Evolutionary conservation across 2,329 filamentous ascomycete genomes (phyloP).

Genomic region (Colletotrichum tropicicola): DNA sequence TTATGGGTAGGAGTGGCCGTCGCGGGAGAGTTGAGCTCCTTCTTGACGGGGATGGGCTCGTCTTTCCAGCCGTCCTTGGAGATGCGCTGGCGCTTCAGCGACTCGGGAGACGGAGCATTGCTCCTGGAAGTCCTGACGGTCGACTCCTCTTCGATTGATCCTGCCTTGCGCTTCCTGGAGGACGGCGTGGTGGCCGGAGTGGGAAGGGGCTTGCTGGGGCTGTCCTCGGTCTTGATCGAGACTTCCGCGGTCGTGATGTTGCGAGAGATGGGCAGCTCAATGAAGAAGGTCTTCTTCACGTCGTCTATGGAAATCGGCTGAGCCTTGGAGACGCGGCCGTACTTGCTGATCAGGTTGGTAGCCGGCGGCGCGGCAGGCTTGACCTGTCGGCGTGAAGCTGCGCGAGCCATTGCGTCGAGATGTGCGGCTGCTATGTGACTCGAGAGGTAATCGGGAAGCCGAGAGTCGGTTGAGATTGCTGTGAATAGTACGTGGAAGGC

Average conservation of each 20-base stretch:
- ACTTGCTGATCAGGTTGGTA: slow-evolving; percentile 29
- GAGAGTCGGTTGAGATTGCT: background rate
- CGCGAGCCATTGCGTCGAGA: slow-evolving; percentile 30
- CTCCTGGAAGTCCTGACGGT: background rate
- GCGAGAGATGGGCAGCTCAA: slow-evolving; percentile 20
- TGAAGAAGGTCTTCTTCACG: slow-evolving; percentile 27
- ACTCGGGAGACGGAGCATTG: background rate
- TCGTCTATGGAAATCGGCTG: background rate
- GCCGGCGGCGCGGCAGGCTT: slow-evolving; percentile 22
- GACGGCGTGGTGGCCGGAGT: background rate
- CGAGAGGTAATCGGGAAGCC: background rate
- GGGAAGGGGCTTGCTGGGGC: background rate
- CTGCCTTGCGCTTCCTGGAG: slow-evolving; percentile 30
- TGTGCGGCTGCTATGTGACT: background rate
- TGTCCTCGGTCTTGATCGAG: slow-evolving; percentile 14
- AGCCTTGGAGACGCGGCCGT: slow-evolving; percentile 29
- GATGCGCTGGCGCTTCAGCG: slow-evolving; percentile 29
- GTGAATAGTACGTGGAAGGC: background rate
- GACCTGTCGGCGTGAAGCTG: slow-evolving; percentile 27
- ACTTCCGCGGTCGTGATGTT: slow-evolving; percentile 14
- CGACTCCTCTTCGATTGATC: slow-evolving; percentile 10
- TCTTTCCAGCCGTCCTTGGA: slow-evolving; percentile 16
- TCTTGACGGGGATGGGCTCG: slow-evolving; percentile 27
- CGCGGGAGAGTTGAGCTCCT: slow-evolving; percentile 5
- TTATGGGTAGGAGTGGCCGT: slow-evolving; percentile 1